A percentile compares a stretch with the other conserved stretches of the same genome.
Evolutionary conservation across 768 basidiomycete species (phyloP).

Genomic region (Mycena alexandri): DNA sequence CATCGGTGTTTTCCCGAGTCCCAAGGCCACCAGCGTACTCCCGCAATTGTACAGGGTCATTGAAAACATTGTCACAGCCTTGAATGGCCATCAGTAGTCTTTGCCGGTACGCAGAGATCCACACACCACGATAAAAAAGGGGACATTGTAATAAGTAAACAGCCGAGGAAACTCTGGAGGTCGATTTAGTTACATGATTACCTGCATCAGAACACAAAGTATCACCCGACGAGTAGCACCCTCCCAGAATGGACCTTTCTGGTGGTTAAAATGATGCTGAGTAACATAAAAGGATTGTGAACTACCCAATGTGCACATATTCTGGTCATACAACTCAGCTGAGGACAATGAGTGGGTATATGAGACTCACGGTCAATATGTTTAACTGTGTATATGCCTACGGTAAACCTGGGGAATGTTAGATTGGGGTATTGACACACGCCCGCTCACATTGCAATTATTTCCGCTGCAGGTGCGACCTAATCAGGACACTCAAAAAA

Average conservation of each 20-base stretch:
- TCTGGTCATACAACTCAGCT: neutral
- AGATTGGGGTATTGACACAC: neutral
- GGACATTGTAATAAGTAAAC: conserved; percentile 21
- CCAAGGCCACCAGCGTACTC: neutral
- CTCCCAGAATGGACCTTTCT: conserved; percentile 15
- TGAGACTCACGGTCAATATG: neutral
- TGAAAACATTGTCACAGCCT: conserved; percentile 22
- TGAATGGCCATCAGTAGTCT: no score
- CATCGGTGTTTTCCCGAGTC: conserved; percentile 11
- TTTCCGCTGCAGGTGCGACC: conserved; percentile 11
- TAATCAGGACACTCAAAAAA: neutral
- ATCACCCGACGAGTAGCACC: conserved; percentile 26
- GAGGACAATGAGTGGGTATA: neutral
- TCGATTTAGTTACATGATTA: neutral
- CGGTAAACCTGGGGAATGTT: neutral
- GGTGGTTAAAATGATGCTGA: neutral
- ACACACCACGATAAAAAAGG: conserved; percentile 20
- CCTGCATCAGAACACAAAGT: neutral
- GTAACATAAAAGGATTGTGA: neutral
- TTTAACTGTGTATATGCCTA: conserved; percentile 10
- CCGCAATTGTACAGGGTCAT: conserved; percentile 26
- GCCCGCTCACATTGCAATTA: conserved; percentile 7
- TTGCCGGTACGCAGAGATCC: no score
- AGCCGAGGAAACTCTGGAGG: conserved; percentile 26
- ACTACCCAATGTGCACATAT: conserved; percentile 25